Conservation (phyloP, 768 basidiomycete species). For the Boletus eberwhitei region DNA sequence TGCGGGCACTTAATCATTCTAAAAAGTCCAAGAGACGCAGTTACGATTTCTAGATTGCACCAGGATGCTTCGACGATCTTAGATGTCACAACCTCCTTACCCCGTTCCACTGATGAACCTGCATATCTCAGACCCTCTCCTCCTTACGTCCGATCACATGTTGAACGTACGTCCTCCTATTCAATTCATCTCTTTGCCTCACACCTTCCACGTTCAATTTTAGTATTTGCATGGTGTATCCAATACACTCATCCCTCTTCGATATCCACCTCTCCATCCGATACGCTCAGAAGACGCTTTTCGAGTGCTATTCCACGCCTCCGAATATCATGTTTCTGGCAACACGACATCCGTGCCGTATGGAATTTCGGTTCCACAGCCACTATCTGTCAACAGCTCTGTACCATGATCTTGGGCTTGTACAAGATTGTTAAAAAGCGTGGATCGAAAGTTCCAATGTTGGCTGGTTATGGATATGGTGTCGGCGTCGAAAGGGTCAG, state of each 20-base stretch:
- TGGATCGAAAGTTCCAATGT: slow-evolving; percentile 68
- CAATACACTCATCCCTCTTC: slow-evolving; percentile 54
- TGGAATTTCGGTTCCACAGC: slow-evolving; percentile 76
- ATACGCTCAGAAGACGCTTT: slow-evolving; percentile 32
- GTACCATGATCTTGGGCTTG: slow-evolving; percentile 79
- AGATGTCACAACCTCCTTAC: slow-evolving; percentile 91
- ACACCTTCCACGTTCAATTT: slow-evolving; percentile 2
- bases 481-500: slow-evolving; percentile 75
- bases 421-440: slow-evolving; percentile 79
- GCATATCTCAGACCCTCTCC: slow-evolving; percentile 88
- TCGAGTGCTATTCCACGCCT: slow-evolving; percentile 39
- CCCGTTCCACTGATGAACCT: slow-evolving; percentile 87
- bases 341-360: slow-evolving; percentile 84
- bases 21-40: slow-evolving; percentile 82
- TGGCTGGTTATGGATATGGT: slow-evolving; percentile 77
- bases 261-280: slow-evolving; percentile 32
- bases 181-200: slow-evolving; percentile 4
- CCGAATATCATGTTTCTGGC: slow-evolving; percentile 91
- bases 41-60: slow-evolving; percentile 87
- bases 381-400: slow-evolving; percentile 73
- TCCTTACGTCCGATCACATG: slow-evolving; percentile 87
- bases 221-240: slow-evolving; percentile 94
- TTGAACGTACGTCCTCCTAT: slow-evolving; percentile 52
- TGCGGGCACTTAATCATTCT: slow-evolving; percentile 7
- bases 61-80: slow-evolving; percentile 79